Evolutionary conservation across 2,329 filamentous ascomycete species (phyloP).

Genomic region (Aspergillus arachidicola): DNA sequence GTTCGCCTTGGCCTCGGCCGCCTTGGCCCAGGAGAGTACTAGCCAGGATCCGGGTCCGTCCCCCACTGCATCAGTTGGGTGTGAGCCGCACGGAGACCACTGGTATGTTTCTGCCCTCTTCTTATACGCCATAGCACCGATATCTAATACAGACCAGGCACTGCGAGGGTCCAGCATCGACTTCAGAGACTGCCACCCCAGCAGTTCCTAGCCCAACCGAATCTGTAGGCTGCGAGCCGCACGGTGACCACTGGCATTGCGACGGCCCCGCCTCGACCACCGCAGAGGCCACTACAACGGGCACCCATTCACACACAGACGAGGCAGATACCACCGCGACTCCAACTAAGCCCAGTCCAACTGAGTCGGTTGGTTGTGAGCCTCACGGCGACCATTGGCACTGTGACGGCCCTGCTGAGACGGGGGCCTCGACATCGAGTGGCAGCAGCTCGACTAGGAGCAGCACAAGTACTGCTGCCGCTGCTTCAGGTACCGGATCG

Average conservation of each 20-base stretch:
- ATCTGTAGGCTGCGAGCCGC: slow-evolving; percentile 22
- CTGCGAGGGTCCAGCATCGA: slow-evolving; percentile 30
- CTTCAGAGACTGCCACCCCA: slow-evolving; percentile 13
- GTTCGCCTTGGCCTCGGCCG: slow-evolving; percentile 21
- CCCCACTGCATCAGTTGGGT: slow-evolving; percentile 33
- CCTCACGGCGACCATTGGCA: slow-evolving; percentile 26
- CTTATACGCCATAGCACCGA: neutral
- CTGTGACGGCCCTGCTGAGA: slow-evolving; percentile 20
- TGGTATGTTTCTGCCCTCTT: slow-evolving; percentile 20
- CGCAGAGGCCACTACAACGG: neutral
- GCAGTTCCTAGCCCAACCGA: slow-evolving; percentile 26
- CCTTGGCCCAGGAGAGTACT: slow-evolving; percentile 10
- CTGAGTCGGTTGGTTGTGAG: slow-evolving; percentile 16
- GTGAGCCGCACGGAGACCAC: slow-evolving; percentile 31
- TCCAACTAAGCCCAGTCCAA: slow-evolving; percentile 13
- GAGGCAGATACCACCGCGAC: slow-evolving; percentile 11
- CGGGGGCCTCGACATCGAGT: slow-evolving; percentile 2
- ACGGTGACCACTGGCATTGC: slow-evolving; percentile 29
- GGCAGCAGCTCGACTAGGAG: neutral
- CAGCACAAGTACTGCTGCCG: slow-evolving; percentile 10
- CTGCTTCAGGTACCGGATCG: slow-evolving; percentile 8
- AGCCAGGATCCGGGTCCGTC: slow-evolving; percentile 30
- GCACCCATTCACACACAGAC: slow-evolving; percentile 5
- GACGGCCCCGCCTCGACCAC: slow-evolving; percentile 17
- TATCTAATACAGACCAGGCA: slow-evolving; percentile 24